Base-by-base conservation (phyloP, 495 filamentous ascomycete species). In the Daldinia vernicosa region DNA sequence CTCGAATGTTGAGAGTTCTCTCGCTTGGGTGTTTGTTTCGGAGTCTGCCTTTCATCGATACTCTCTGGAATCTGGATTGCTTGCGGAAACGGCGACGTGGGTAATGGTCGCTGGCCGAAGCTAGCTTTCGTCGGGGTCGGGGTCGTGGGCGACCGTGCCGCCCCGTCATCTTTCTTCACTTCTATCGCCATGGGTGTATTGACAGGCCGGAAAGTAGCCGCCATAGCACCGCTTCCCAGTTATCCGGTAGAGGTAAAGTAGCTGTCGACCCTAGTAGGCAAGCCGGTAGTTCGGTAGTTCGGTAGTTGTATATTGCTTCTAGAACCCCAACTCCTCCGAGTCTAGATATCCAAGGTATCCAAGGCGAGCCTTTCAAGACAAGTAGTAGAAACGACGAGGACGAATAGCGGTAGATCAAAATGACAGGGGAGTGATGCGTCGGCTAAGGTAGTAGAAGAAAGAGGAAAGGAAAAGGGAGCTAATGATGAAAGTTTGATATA, bases 181-280 rank as follows among this genome's bases (percentile, higher is more conserved):
- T 81, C 79, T 37, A 85, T 84, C 63, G 87, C 82, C 56, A 92
- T 85, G 64, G 87, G 88, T 60, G 88, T 90, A 81, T 94, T 93
- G 77, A 95, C 91, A 66, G 93, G 88, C 70, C 89, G 88, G 77
- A 95, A 94, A 60, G 89, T 77, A 50, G 82, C 77, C 62, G 83
- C 81, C 83, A 85, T 85, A 51, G 59, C 66, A 51, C 59, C 4
- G 6, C 14, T 32, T 56, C 37, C 24, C 27, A 63, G 54, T 35
- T 35, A 40, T 50, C 22, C 60, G 24, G 35, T 9, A 33, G 39
- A 27, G 17, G 39, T 47, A 35, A 35, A 52, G 55, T n/a, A 32
- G 43, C 9, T 35, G 19, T 58, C 27, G 35, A 12, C 27, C 19
- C 24, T 68, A 24, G 22, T 37, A 53, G 54, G 14, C 19, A 54